Base-by-base conservation (phyloP, 1,139 yeast species). In the Pichia sp. region DNA sequence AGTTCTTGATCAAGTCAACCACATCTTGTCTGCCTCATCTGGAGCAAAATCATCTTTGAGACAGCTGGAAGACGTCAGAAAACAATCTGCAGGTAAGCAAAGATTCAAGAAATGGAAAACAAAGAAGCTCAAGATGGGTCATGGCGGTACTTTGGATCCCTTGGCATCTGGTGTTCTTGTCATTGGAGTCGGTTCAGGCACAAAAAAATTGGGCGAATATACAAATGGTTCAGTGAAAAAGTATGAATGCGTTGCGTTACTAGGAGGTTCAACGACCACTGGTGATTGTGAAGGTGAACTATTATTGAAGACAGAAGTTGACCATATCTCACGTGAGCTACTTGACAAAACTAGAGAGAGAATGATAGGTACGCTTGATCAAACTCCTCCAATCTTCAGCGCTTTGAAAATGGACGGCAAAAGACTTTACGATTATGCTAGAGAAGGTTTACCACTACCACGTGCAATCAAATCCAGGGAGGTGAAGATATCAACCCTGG, bases 71-170 rank as follows among this genome's bases (percentile, higher is more conserved):
- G 56, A 74, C 49, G 63, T 68, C 46, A 58, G 72, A 59, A 57
- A 70, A 62, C 70, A 64, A 62, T 56, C 66, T 47, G 35, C 37
- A 10, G 45, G 47, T 6, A 49, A 46, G 30, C 43, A 45, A 31
- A 41, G 47, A n/a, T 44, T 44, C 33, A 39, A 35, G 13, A 52
- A 43, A 34, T 45, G 45, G 41, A 45, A 44, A 24, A 45, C 59
- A 61, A 56, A 51, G 62, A 77, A 77, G 50, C 74, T 88, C 22
- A 91, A 93, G 54, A 81, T 91, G 64, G 99, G 99, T 1, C 99
- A 93, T 59, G 99, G 98, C 7, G 99, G 99, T 6, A 91, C 99
- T 0, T 66, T 93, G 30, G 99, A 93, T 53, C 97, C 97, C 0
- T 60, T 86, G 39, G 99, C 99, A 0, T 77, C 87, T 22, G 99